Base-by-base conservation (phyloP, 108 stramenopile species). In the Aureococcus anophagefferens region DNA sequence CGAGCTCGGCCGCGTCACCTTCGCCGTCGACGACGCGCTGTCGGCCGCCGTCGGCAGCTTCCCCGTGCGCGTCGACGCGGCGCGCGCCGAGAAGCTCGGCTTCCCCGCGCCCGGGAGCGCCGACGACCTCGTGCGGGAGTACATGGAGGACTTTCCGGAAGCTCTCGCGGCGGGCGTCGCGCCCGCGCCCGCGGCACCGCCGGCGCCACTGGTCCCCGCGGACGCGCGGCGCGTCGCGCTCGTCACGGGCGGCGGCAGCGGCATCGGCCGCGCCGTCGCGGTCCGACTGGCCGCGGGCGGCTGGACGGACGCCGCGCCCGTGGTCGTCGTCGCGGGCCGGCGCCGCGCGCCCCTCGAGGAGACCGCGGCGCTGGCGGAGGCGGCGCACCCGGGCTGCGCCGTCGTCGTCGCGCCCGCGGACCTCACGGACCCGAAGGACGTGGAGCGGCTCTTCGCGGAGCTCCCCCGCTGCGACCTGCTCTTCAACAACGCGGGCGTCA, bases 401-500 rank as follows among this genome's bases (percentile, higher is more conserved):
- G 51, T 25, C 30, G 31, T 72, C 30, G 33, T 5, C 17, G 35
- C 11, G 15, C 63, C 44, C 21, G 3, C 34, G 18, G 90, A 91
- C 73, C 84, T 91, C 0, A 83, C 88, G 18, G 74, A 78, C 17
- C 84, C 82, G 62, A 67, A 67, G 35, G 74, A 81, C 63, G 89
- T 91, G 0, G 63, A 74, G 45, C 30, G 80, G 30, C 64, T 88
- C 4, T 86, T 89, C 77, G 66, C 67, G 13, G 28, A 31, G 14
- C 62, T 80, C 32, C 31, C 62, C 25, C 62, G 81, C 46, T 21
- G 88, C 13, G 90, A 89, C 64, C 70, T 91, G 0, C 71, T 91
- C 18, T 81, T 91, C 70, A 91, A 91, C 74, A 91, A 91, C 72
- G 90, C 90, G 29, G 90, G 90, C 15, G 83, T 86, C 62, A 85